These are phyloP conservation scores for Cercophora scortea DNA, from an alignment of 495 filamentous ascomycete species.

Conservation along the genomic window DNA sequence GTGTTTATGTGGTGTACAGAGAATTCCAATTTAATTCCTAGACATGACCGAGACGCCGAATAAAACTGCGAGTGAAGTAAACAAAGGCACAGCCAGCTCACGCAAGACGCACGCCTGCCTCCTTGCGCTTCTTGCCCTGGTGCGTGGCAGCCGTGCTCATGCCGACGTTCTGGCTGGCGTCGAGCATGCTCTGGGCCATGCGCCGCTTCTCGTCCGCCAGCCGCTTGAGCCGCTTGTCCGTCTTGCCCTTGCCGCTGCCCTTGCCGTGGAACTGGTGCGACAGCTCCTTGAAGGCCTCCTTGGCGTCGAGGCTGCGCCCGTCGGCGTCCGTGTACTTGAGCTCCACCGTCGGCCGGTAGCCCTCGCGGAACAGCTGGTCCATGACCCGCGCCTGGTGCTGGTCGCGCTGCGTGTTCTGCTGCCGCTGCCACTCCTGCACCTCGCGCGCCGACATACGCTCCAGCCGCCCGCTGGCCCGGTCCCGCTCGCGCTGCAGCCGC, in stretches of 20 bases:
- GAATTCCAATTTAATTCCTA: not conserved
- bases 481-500: constrained; percentile 76
- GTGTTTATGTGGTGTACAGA: not conserved
- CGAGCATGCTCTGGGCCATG: constrained; percentile 71
- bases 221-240: constrained; percentile 92
- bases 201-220: constrained; percentile 90
- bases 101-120: constrained; percentile 82
- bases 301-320: constrained; percentile 76
- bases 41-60: not conserved
- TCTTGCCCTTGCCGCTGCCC: constrained; percentile 95
- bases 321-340: constrained; percentile 84
- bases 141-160: constrained; percentile 73
- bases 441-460: constrained; percentile 84
- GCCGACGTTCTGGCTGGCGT: constrained; percentile 72
- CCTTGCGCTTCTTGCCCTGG: constrained; percentile 72
- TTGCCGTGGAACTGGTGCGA: constrained; percentile 98
- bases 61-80: not conserved
- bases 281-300: constrained; percentile 87
- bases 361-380: constrained; percentile 73
- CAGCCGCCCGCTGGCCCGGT: constrained; percentile 70
- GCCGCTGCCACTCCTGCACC: constrained; percentile 79
- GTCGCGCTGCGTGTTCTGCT: constrained; percentile 81
- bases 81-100: constrained; percentile 18
- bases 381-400: constrained; percentile 70
- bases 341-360: constrained; percentile 85